A percentile compares a stretch with the other conserved stretches of the same genome.
Evolutionary conservation across 108 stramenopile species (phyloP).

Genomic region (Cyclostephanos invisitatus): DNA sequence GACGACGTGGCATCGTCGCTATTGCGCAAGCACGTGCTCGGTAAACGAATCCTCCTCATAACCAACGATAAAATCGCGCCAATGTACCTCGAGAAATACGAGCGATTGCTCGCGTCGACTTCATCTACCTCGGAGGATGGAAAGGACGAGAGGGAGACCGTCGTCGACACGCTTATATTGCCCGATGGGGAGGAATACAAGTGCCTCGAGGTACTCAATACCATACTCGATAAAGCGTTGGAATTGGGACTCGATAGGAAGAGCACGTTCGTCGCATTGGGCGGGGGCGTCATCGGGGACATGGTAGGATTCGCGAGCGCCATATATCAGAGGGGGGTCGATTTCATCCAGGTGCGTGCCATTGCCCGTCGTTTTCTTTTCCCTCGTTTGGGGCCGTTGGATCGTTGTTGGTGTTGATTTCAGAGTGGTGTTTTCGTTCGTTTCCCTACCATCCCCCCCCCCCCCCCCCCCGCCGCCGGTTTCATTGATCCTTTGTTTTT

Average conservation of each 20-base stretch:
- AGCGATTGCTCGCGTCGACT: constrained; percentile 28
- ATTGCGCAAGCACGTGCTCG: constrained; percentile 52
- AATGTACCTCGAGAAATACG: constrained; percentile 74
- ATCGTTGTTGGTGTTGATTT: not conserved
- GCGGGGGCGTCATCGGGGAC: constrained; percentile 98
- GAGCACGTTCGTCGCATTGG: constrained; percentile 92
- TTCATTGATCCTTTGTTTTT: not conserved
- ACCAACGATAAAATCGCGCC: constrained; percentile 85
- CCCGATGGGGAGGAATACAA: constrained; percentile 90
- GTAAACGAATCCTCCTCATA: constrained; percentile 66
- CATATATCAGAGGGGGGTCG: constrained; percentile 95
- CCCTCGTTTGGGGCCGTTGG: not conserved
- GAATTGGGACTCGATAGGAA: constrained; percentile 84
- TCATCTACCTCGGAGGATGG: too few relatives aligned
- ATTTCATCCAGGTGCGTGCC: constrained; percentile 85
- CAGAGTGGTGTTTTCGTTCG: not conserved
- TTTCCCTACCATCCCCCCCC: too few relatives aligned
- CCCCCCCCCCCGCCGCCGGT: too few relatives aligned
- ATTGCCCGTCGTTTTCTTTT: not conserved
- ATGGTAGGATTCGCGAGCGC: constrained; percentile 98
- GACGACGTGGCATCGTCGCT: constrained; percentile 51
- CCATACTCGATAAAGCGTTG: constrained; percentile 76
- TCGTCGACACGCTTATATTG: constrained; percentile 74
- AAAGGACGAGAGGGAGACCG: constrained; percentile 1
- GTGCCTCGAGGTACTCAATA: constrained; percentile 62